Percentiles rank a stretch among this genome's conserved stretches.
phyloP scores from a whole-genome alignment of 192 early-diverging fungal species.

The Funneliformis geosporum region DNA sequence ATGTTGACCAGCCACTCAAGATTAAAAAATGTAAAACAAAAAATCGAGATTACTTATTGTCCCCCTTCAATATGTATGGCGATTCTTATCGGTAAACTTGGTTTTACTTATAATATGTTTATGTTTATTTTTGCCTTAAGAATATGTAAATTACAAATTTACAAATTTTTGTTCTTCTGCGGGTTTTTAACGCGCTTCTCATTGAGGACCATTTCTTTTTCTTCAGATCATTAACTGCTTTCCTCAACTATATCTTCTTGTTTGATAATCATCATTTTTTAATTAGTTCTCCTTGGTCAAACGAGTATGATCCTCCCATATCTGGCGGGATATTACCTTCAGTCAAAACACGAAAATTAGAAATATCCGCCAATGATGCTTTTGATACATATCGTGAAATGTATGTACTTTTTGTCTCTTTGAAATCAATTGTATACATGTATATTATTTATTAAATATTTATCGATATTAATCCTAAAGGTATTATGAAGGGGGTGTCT shows the following conservation, averaged over 20 bases:
- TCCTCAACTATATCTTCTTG: not conserved
- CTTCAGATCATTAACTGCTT: not conserved
- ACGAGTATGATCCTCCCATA: slow-evolving; percentile 88
- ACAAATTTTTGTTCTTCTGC: no score
- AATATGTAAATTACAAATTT: not conserved
- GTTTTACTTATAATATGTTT: no score
- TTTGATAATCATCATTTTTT: not conserved
- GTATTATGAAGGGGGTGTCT: slow-evolving; percentile 94
- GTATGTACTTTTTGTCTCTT: slow-evolving; percentile 45
- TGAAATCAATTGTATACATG: not conserved
- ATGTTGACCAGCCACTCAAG: slow-evolving; percentile 92
- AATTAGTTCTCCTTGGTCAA: slow-evolving; percentile 94
- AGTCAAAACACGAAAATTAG: slow-evolving; percentile 80
- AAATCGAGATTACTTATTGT: slow-evolving; percentile 84
- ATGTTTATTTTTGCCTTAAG: not conserved
- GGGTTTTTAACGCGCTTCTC: no score
- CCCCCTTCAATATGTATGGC: slow-evolving; percentile 97
- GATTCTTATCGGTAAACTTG: slow-evolving; percentile 80
- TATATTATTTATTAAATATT: not conserved
- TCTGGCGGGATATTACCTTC: slow-evolving; percentile 80
- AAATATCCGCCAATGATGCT: slow-evolving; percentile 90
- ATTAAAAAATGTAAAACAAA: slow-evolving; percentile 66
- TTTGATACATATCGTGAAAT: slow-evolving; percentile 96
- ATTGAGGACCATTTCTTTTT: no score
- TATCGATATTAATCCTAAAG: slow-evolving; percentile 29